phyloP scores from a whole-genome alignment of 2,329 filamentous ascomycete genomes.

The Exophiala sideris region DNA sequence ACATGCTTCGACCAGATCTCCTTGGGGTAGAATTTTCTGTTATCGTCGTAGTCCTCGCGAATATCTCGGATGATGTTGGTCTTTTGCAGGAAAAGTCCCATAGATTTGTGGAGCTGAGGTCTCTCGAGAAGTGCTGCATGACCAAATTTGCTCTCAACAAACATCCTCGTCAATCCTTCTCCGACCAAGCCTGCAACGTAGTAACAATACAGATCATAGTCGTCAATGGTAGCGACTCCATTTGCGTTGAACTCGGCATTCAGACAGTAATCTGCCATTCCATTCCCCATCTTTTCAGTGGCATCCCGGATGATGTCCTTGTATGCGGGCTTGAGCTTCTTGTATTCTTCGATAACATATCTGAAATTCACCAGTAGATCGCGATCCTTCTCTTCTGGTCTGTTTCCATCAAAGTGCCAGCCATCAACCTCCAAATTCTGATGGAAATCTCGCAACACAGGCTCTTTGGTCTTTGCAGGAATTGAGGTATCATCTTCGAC shows the following conservation, averaged over 20 bases:
- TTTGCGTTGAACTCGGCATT: conserved; percentile 77
- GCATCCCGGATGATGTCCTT: conserved; percentile 87
- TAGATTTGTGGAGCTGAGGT: conserved; percentile 81
- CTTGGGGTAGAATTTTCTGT: conserved; percentile 87
- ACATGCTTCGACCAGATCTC: conserved; percentile 98
- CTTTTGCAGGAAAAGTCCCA: conserved; percentile 97
- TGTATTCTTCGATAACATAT: conserved; percentile 79
- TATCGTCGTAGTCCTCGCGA: conserved; percentile 82
- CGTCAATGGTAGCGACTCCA: conserved; percentile 75
- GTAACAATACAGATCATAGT: conserved; percentile 96
- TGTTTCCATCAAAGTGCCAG: conserved; percentile 85
- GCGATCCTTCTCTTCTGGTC: conserved; percentile 88
- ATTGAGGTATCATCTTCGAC: conserved; percentile 99
- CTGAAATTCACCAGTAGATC: conserved; percentile 92
- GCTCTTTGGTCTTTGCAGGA: conserved; percentile 74
- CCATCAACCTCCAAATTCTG: conserved; percentile 74
- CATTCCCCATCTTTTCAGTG: conserved; percentile 90
- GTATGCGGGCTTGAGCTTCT: conserved; percentile 82
- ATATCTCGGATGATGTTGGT: conserved; percentile 98
- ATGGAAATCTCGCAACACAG: conserved; percentile 78
- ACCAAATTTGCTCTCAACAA: conserved; percentile 80
- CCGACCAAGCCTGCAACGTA: conserved; percentile 99
- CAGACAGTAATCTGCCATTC: conserved; percentile 93
- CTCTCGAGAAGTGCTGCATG: conserved; percentile 79
- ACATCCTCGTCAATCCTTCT: conserved; percentile 84